These are phyloP conservation scores for Echinosophora koreensis DNA, from an alignment of 306 rosid species.

Conservation along the genomic window DNA sequence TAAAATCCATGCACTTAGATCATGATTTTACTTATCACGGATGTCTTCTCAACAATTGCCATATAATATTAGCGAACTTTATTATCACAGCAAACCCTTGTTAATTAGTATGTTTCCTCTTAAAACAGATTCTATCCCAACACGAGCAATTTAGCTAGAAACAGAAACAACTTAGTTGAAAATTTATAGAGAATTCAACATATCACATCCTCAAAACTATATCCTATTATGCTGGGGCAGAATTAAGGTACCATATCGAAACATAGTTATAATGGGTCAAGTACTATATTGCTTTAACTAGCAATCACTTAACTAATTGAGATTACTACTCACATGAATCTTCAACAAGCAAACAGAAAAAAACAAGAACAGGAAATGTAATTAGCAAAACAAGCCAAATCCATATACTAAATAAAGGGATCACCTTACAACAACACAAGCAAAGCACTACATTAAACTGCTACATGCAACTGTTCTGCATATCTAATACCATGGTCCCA, in stretches of 20 bases:
- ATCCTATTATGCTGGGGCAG: background rate
- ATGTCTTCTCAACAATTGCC: no score
- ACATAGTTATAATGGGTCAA: background rate
- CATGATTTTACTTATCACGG: no score
- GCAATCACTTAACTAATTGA: no score
- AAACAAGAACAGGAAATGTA: background rate
- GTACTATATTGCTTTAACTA: background rate
- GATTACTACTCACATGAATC: constrained; percentile 3
- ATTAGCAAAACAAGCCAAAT: constrained; percentile 31
- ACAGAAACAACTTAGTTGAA: background rate
- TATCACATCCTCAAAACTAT: background rate
- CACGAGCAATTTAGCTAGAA: background rate
- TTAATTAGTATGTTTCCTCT: background rate
- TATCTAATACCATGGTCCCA: constrained; percentile 16
- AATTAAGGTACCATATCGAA: background rate
- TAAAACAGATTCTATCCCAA: background rate
- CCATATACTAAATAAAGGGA: background rate
- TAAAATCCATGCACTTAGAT: no score
- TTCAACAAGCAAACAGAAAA: constrained; percentile 21
- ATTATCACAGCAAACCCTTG: no score
- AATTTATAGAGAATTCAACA: constrained; percentile 11
- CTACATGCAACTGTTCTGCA: constrained; percentile 41
- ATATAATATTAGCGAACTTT: no score
- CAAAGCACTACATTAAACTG: constrained; percentile 37
- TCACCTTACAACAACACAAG: constrained; percentile 46